Conservation (phyloP, 495 filamentous ascomycete species). For the Xylaria flabelliformis region DNA sequence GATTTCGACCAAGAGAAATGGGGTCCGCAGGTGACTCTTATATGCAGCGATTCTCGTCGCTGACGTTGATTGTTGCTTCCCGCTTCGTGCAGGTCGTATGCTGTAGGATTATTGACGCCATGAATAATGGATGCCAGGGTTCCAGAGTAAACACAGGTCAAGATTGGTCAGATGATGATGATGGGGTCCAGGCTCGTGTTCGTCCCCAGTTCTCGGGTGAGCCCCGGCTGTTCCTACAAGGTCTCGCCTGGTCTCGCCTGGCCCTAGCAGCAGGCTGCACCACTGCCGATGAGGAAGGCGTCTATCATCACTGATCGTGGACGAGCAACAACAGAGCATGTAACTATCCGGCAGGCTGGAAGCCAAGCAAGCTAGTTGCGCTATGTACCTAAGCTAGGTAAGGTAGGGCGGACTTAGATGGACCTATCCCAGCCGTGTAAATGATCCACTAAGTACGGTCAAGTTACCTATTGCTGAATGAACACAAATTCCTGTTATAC, state of each 20-base stretch:
- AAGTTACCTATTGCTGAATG: too few species aligned
- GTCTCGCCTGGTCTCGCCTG: neutral
- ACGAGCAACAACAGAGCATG: neutral
- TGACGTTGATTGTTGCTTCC: neutral
- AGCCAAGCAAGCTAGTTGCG: neutral
- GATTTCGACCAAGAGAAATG: neutral
- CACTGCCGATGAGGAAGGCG: conserved; percentile 20
- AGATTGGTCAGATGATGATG: conserved; percentile 23
- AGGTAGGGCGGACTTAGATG: neutral
- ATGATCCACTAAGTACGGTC: too few species aligned
- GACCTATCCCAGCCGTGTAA: neutral
- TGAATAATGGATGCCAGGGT: conserved; percentile 20
- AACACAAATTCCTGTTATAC: too few species aligned
- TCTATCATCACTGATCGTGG: conserved; percentile 1
- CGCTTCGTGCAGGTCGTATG: conserved; percentile 11
- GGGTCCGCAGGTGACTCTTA: conserved; percentile 1
- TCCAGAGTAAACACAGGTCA: neutral
- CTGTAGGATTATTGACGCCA: neutral
- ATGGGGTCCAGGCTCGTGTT: neutral
- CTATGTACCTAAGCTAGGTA: neutral
- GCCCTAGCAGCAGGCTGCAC: neutral
- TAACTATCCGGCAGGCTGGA: neutral
- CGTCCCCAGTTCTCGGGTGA: conserved; percentile 11
- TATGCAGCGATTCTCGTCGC: neutral
- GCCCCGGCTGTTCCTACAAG: neutral